Conservation (phyloP, 768 basidiomycete genomes). For the Lanmaoa rubissima region DNA sequence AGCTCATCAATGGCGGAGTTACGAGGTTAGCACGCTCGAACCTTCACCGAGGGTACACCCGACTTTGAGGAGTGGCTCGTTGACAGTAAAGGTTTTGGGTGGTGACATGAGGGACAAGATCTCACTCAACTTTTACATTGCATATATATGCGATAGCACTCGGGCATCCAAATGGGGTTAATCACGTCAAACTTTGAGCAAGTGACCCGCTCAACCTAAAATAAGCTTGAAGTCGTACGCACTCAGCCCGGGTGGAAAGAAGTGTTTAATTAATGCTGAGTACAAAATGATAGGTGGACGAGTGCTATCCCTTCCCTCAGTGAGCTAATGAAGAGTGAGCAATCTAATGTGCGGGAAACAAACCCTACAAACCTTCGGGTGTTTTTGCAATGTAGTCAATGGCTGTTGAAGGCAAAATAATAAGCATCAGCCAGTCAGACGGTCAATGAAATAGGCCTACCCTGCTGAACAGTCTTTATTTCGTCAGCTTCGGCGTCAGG, state of each 20-base stretch:
- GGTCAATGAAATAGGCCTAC: conserved; percentile 42
- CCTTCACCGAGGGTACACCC: conserved; percentile 66
- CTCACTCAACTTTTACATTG: not conserved
- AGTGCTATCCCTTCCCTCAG: conserved; percentile 31
- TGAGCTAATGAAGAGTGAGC: conserved; percentile 40
- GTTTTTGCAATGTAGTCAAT: conserved; percentile 95
- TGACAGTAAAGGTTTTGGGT: conserved; percentile 20
- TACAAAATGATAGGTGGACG: conserved; percentile 17
- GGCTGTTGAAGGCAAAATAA: conserved; percentile 45
- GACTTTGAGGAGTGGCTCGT: conserved; percentile 47
- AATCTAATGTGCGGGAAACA: conserved; percentile 9
- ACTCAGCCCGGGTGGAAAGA: not conserved
- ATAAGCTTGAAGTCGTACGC: not conserved
- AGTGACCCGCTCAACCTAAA: conserved; percentile 6
- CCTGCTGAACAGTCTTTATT: conserved; percentile 89
- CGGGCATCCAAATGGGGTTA: conserved; percentile 8
- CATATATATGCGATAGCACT: conserved; percentile 11
- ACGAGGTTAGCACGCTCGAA: conserved; percentile 20
- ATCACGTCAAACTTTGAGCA: conserved; percentile 4
- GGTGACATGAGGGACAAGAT: conserved; percentile 8
- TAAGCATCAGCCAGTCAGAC: not conserved
- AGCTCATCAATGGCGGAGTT: not conserved
- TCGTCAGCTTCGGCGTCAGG: conserved; percentile 96
- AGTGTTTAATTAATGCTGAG: conserved; percentile 17
- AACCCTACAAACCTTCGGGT: conserved; percentile 63